Evolutionary conservation across 352 stramenopile species (phyloP).

Genomic region (Phytophthora lateralis): DNA sequence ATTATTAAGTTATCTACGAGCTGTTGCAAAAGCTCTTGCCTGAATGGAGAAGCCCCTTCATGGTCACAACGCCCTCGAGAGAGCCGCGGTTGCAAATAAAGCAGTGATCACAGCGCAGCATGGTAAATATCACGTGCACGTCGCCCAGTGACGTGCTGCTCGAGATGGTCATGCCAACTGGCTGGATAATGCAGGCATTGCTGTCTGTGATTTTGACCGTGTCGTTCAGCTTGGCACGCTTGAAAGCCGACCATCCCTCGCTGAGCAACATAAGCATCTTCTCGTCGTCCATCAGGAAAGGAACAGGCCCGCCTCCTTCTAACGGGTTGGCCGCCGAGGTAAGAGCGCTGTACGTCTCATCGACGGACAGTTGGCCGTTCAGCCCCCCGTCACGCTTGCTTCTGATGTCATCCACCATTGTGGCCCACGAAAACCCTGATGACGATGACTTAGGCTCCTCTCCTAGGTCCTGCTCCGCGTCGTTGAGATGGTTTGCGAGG

Average conservation of each 20-base stretch:
- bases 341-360: slow-evolving; percentile 62
- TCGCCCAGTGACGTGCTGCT: slow-evolving; percentile 76
- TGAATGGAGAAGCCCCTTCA: slow-evolving; percentile 56
- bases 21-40: slow-evolving; percentile 37
- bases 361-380: slow-evolving; percentile 53
- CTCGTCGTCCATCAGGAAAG: slow-evolving; percentile 79
- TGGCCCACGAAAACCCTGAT: slow-evolving; percentile 50
- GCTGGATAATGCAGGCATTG: slow-evolving; percentile 57
- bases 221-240: slow-evolving; percentile 50
- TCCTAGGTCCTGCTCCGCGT: slow-evolving; percentile 61
- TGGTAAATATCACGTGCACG: slow-evolving; percentile 88
- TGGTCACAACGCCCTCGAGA: slow-evolving; percentile 78
- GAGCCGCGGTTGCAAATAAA: slow-evolving; percentile 82
- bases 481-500: slow-evolving; percentile 36
- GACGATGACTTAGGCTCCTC: slow-evolving; percentile 45
- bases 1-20: slow-evolving; percentile 4
- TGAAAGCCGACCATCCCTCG: slow-evolving; percentile 54
- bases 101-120: slow-evolving; percentile 83
- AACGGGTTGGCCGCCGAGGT: slow-evolving; percentile 20
- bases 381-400: slow-evolving; percentile 49
- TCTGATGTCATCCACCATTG: slow-evolving; percentile 49
- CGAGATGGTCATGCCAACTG: slow-evolving; percentile 72
- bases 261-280: slow-evolving; percentile 74
- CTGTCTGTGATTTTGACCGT: slow-evolving; percentile 66
- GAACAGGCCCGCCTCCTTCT: slow-evolving; percentile 27